Percentiles rank a stretch among this genome's conserved stretches.
phyloP scores from a whole-genome alignment of 2,329 filamentous ascomycete species.

The Orbilia oligospora region DNA sequence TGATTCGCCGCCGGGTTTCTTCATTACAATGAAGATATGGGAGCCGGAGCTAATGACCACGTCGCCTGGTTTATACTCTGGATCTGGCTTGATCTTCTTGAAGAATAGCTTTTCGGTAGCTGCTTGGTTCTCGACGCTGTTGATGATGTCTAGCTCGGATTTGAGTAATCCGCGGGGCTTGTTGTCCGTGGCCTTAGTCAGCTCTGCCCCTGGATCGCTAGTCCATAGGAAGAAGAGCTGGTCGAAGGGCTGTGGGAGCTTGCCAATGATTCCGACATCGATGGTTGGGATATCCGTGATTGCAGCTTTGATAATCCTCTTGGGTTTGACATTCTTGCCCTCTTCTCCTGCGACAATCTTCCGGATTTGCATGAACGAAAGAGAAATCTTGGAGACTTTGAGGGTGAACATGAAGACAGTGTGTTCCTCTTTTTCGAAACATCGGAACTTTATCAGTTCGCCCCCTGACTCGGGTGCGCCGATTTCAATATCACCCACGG shows the following conservation, averaged over 20 bases:
- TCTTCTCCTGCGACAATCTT: constrained; percentile 5
- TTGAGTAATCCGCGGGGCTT: constrained; percentile 53
- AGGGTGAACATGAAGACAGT: not conserved
- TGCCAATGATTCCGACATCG: constrained; percentile 65
- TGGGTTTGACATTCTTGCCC: constrained; percentile 33
- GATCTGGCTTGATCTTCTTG: constrained; percentile 44
- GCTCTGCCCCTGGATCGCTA: constrained; percentile 15
- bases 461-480: not conserved
- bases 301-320: constrained; percentile 62
- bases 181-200: not conserved
- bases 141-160: constrained; percentile 59
- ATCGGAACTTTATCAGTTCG: not conserved
- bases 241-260: constrained; percentile 66
- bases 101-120: constrained; percentile 52
- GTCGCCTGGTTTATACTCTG: constrained; percentile 4
- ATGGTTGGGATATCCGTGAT: constrained; percentile 61
- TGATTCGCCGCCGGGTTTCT: constrained; percentile 20
- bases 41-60: constrained; percentile 56
- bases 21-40: constrained; percentile 61
- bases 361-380: constrained; percentile 23
- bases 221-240: constrained; percentile 66
- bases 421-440: constrained; percentile 10
- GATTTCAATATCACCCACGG: not conserved
- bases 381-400: not conserved
- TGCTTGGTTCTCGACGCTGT: constrained; percentile 29